Evolutionary conservation across 2,329 filamentous ascomycete genomes (phyloP), one percentile per base, ranked within the genome.

Genomic region (Pleoardoris graminearum): DNA sequence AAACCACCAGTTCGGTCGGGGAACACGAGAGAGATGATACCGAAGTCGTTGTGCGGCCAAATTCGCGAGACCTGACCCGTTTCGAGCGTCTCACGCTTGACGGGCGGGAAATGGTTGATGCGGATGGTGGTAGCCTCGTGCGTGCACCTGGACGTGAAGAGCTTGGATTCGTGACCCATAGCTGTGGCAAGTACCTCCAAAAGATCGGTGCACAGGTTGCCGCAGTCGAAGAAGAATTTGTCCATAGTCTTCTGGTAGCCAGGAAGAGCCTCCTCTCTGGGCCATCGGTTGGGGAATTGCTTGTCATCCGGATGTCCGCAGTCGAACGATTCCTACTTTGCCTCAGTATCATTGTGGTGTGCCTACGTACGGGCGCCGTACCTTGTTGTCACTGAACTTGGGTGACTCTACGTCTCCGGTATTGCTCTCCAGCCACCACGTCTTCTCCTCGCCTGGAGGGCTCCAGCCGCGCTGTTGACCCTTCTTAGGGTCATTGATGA

Each of bases 1-100:
- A 74, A 58, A 1, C 70, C 70, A 7, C 66, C 63, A 4, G 54
- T 53, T 7, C 33, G 51, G 43, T 27, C 57, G 8, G 25, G 41
- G 27, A 43, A 43, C 3, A 43, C 25, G 16, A 43, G 41, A 7
- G 25, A 30, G 41, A 43, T 43, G n/a, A 43, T 32, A 8, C 41
- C 57, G 22, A 59, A 50, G 49, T 59, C 56, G 25, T 38, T 55
- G 44, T 63, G 56, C 11, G 60, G 54, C 57, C 56, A 61, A 12
- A 53, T 54, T 5, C 56, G 39, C 11, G 23, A 38, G 3, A 45
- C 42, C 16, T 43, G 32, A 7, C 47, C 55, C 3, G 38, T 59
- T 55, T 37, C 50, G 53, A 16, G 44, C 39, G 4, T 47, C 25
- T 16, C 27, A 17, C 7, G 41, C 47, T 23, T 48, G 29, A 17